phyloP scores from a whole-genome alignment of 345 rosid species.

The Pistacia atlantica region DNA sequence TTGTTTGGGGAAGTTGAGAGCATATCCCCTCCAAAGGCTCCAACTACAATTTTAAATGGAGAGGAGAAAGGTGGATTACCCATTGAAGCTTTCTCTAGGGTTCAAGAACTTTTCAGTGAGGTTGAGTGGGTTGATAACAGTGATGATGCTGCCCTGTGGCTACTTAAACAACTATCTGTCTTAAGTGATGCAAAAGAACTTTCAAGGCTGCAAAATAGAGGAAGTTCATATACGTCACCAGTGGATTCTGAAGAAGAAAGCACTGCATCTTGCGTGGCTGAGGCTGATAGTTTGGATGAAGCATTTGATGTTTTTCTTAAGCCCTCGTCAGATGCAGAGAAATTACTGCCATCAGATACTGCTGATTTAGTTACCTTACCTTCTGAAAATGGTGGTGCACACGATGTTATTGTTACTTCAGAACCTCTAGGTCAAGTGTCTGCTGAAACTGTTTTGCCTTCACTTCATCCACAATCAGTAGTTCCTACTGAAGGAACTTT shows the following conservation, averaged over 20 bases:
- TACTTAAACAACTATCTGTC: conserved; percentile 89
- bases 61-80: conserved; percentile 99
- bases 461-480: conserved; percentile 34
- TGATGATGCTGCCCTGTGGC: conserved; percentile 94
- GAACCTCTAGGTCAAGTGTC: conserved; percentile 40
- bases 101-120: conserved; percentile 94
- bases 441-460: conserved; percentile 28
- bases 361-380: conserved; percentile 34
- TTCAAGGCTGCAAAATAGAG: conserved; percentile 69
- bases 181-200: conserved; percentile 80
- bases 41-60: conserved; percentile 70
- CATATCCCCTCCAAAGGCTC: conserved; percentile 63
- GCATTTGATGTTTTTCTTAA: conserved; percentile 57
- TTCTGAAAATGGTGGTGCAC: conserved; percentile 43
- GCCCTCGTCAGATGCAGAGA: conserved; percentile 34
- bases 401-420: conserved; percentile 38
- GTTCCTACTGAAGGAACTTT: conserved; percentile 31
- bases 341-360: conserved; percentile 13
- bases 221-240: conserved; percentile 65
- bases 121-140: conserved; percentile 81
- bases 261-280: conserved; percentile 86
- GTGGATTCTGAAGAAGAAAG: conserved; percentile 91
- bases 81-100: conserved; percentile 95
- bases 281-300: conserved; percentile 98
- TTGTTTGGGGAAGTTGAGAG: conserved; percentile 92